phyloP scores from a whole-genome alignment of 208 protist species.

The Wallacemonas sp. region DNA sequence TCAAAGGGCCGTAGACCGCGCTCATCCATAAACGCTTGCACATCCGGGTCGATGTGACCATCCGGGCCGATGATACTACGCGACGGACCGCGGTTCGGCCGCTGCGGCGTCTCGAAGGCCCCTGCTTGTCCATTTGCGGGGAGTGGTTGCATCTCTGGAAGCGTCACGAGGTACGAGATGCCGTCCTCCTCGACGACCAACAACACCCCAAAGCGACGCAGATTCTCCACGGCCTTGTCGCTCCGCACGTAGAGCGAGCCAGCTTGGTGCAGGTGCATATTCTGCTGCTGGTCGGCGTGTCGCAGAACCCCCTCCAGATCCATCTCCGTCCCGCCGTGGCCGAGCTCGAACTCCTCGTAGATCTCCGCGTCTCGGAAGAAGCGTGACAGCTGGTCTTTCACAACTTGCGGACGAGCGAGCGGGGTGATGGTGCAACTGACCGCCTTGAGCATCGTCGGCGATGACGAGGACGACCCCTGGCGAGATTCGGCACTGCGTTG shows the following conservation, averaged over 20 bases:
- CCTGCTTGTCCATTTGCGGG: slow-evolving; percentile 11
- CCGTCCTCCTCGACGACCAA: slow-evolving; percentile 70
- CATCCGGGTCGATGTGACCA: slow-evolving; percentile 72
- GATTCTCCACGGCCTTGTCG: slow-evolving; percentile 67
- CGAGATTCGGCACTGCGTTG: too few species aligned
- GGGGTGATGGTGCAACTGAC: slow-evolving; percentile 68
- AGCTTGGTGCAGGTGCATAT: slow-evolving; percentile 58
- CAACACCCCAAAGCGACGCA: slow-evolving; percentile 73
- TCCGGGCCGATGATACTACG: slow-evolving; percentile 68
- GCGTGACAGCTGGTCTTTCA: slow-evolving; percentile 65
- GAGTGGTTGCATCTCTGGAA: slow-evolving; percentile 53
- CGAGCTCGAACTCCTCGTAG: slow-evolving; percentile 69
- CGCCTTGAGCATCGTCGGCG: slow-evolving; percentile 19
- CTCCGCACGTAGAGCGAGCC: slow-evolving; percentile 67
- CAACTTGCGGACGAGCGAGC: slow-evolving; percentile 24
- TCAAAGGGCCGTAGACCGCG: slow-evolving; percentile 74
- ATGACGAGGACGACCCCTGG: background rate
- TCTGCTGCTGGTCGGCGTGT: slow-evolving; percentile 66
- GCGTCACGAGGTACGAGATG: slow-evolving; percentile 70
- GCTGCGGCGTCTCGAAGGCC: slow-evolving; percentile 35
- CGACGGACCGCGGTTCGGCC: slow-evolving; percentile 15
- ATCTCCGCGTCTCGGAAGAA: slow-evolving; percentile 68
- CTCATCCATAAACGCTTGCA: slow-evolving; percentile 74
- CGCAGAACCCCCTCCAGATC: slow-evolving; percentile 66
- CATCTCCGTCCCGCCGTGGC: slow-evolving; percentile 30